These are phyloP conservation scores for Macrolepiota dolichaula DNA, from an alignment of 768 basidiomycete genomes.

Conservation along the genomic window DNA sequence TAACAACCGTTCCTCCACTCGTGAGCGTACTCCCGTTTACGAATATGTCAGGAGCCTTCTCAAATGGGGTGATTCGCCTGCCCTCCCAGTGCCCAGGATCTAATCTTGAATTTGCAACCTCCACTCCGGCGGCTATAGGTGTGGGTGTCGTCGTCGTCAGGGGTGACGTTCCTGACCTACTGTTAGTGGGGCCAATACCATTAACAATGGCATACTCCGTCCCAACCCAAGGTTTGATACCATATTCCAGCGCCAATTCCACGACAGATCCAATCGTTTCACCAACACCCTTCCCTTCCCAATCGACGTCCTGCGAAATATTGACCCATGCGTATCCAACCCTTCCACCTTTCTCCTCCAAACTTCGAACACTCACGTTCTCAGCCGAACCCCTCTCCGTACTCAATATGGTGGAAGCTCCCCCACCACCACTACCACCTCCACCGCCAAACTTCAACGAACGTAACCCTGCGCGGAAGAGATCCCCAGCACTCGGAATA, in stretches of 20 bases:
- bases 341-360: conserved; percentile 23
- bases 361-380: neutral
- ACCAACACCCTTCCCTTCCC: conserved; percentile 74
- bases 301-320: conserved; percentile 76
- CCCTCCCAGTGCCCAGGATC: conserved; percentile 15
- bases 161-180: neutral
- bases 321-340: conserved; percentile 85
- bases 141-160: neutral
- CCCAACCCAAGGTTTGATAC: conserved; percentile 40
- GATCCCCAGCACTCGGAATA: conserved; percentile 68
- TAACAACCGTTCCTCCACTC: conserved; percentile 42
- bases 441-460: conserved; percentile 40
- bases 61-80: conserved; percentile 45
- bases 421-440: conserved; percentile 17
- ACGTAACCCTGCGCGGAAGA: conserved; percentile 70
- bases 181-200: neutral
- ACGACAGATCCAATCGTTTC: conserved; percentile 42
- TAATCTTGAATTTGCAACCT: conserved; percentile 1
- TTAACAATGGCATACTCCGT: neutral
- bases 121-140: neutral
- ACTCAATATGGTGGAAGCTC: conserved; percentile 6
- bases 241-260: conserved; percentile 36
- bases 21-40: conserved; percentile 32
- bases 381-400: conserved; percentile 9
- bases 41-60: conserved; percentile 52